phyloP scores from a whole-genome alignment of 495 filamentous ascomycete genomes.

The Hyphodiscus hymeniophilus region DNA sequence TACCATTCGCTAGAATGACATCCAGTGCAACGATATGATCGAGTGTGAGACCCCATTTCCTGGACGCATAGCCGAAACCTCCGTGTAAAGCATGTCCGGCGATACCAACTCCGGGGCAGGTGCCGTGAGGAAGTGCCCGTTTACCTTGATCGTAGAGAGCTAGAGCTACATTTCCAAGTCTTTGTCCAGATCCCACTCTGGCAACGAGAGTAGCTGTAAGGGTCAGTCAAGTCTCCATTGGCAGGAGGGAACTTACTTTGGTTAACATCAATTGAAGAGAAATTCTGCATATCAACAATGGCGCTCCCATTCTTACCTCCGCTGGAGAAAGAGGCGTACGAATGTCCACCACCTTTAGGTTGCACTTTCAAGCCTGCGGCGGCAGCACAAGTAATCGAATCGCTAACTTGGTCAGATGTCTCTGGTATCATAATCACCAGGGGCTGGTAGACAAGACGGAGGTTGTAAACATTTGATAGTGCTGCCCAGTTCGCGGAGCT shows the following conservation, averaged over 20 bases:
- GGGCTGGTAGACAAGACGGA: slow-evolving; percentile 51
- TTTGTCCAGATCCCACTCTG: slow-evolving; percentile 56
- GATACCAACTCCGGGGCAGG: slow-evolving; percentile 55
- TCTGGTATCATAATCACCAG: slow-evolving; percentile 54
- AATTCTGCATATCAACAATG: slow-evolving; percentile 47
- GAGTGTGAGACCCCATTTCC: slow-evolving; percentile 55
- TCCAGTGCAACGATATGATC: slow-evolving; percentile 46
- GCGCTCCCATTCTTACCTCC: slow-evolving; percentile 47
- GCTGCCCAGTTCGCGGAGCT: slow-evolving; percentile 22
- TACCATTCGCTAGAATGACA: slow-evolving; percentile 43
- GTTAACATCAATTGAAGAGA: slow-evolving; percentile 34
- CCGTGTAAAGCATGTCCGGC: slow-evolving; percentile 70
- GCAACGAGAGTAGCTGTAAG: slow-evolving; percentile 40
- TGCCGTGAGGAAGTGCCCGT: slow-evolving; percentile 60
- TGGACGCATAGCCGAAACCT: slow-evolving; percentile 53
- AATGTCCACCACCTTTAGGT: slow-evolving; percentile 65
- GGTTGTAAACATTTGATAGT: slow-evolving; percentile 47
- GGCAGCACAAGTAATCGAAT: slow-evolving; percentile 50
- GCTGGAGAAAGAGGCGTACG: slow-evolving; percentile 50
- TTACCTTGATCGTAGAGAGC: slow-evolving; percentile 51
- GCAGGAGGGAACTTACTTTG: slow-evolving; percentile 5
- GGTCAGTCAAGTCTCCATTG: neutral
- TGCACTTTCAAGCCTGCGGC: slow-evolving; percentile 52
- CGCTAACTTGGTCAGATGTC: slow-evolving; percentile 47
- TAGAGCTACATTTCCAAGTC: slow-evolving; percentile 51